A percentile compares a stretch with the other conserved stretches of the same genome.
phyloP scores from a whole-genome alignment of 495 filamentous ascomycete genomes.

The Poronia punctata region DNA sequence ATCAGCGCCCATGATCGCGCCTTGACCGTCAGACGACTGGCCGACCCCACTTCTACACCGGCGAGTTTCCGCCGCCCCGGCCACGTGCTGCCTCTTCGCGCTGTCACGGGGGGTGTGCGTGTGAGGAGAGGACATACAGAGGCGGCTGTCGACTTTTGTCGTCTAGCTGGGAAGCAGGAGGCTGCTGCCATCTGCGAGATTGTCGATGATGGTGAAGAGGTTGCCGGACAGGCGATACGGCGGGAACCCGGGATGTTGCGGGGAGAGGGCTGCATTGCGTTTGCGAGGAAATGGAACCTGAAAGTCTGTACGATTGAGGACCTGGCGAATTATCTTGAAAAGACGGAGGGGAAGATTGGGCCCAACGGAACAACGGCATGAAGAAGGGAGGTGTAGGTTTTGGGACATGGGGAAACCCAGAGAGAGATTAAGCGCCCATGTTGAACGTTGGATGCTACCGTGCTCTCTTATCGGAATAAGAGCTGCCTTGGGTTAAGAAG shows the following conservation, averaged over 20 bases:
- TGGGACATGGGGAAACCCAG: too few relatives aligned
- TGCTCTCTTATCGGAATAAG: too few relatives aligned
- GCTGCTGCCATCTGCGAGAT: constrained; percentile 83
- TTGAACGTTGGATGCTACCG: too few relatives aligned
- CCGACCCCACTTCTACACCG: constrained; percentile 51
- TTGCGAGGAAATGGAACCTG: constrained; percentile 82
- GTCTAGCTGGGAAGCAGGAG: constrained; percentile 63
- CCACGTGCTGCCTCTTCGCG: constrained; percentile 82
- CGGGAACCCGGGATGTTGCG: constrained; percentile 81
- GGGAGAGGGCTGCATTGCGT: constrained; percentile 79
- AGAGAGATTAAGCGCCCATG: too few relatives aligned
- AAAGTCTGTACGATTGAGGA: constrained; percentile 95
- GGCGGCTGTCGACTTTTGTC: constrained; percentile 82
- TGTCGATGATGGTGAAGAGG: constrained; percentile 68
- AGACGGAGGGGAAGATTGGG: constrained; percentile 46
- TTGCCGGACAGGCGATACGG: constrained; percentile 47
- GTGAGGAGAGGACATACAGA: constrained; percentile 84
- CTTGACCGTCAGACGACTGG: constrained; percentile 72
- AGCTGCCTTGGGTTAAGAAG: too few relatives aligned
- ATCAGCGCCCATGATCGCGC: constrained; percentile 86
- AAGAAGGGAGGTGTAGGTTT: background rate
- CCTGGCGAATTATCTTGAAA: constrained; percentile 72
- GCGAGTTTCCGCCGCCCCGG: constrained; percentile 73
- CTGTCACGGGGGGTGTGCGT: constrained; percentile 71
- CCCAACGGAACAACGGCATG: constrained; percentile 27